Evolutionary conservation across 495 filamentous ascomycete species (phyloP).

Genomic region (Penicillium subrubescens): DNA sequence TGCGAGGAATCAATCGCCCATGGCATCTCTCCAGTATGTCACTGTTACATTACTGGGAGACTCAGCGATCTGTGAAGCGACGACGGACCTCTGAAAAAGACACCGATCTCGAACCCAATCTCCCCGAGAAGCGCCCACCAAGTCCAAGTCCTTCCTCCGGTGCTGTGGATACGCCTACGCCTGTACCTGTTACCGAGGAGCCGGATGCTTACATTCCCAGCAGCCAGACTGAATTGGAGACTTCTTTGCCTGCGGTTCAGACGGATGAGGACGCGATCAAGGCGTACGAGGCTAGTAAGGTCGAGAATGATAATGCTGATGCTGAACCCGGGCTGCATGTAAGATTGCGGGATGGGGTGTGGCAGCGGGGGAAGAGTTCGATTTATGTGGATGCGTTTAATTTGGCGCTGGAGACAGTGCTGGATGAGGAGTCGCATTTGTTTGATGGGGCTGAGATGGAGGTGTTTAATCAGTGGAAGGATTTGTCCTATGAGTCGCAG

Average conservation of each 20-base stretch:
- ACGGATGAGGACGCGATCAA: constrained; percentile 72
- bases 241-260: constrained; percentile 67
- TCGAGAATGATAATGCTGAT: constrained; percentile 39
- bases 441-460: constrained; percentile 79
- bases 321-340: constrained; percentile 41
- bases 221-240: constrained; percentile 72
- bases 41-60: constrained; percentile 48
- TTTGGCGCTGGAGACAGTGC: constrained; percentile 84
- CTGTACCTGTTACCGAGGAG: constrained; percentile 34
- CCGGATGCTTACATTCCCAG: constrained; percentile 39
- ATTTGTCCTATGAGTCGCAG: constrained; percentile 81
- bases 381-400: constrained; percentile 99
- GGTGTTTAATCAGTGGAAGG: constrained; percentile 76
- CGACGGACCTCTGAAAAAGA: constrained; percentile 26
- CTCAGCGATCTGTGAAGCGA: constrained; percentile 40
- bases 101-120: constrained; percentile 6
- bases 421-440: constrained; percentile 85
- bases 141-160: constrained; percentile 25
- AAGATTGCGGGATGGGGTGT: constrained; percentile 56
- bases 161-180: constrained; percentile 1
- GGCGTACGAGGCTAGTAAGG: constrained; percentile 70
- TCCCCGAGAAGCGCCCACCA: constrained; percentile 9
- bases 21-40: constrained; percentile 38
- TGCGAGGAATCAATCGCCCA: neutral
- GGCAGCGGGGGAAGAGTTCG: constrained; percentile 71